These are phyloP conservation scores for Gleditsia sinensis DNA, from an alignment of 306 rosid species.

Conservation along the genomic window DNA sequence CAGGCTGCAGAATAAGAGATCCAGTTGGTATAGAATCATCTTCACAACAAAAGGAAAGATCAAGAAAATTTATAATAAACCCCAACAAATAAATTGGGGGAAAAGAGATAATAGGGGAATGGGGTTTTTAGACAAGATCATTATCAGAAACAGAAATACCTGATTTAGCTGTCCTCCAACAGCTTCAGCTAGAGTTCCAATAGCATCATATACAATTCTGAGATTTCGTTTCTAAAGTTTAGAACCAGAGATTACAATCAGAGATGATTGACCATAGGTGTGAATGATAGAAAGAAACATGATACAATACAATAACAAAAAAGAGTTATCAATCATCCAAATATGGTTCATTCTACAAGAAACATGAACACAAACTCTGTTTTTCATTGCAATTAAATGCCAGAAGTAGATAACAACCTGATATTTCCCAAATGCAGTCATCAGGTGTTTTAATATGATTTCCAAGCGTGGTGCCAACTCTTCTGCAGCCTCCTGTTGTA, in stretches of 20 bases:
- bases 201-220: slow-evolving; percentile 95
- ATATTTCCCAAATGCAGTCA: slow-evolving; percentile 94
- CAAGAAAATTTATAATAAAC: slow-evolving; percentile 20
- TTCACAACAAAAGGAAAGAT: slow-evolving; percentile 3
- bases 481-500: slow-evolving; percentile 91
- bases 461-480: slow-evolving; percentile 90
- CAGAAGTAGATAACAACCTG: slow-evolving; percentile 63
- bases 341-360: slow-evolving; percentile 25
- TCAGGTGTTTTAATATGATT: slow-evolving; percentile 81
- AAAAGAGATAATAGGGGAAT: slow-evolving; percentile 17
- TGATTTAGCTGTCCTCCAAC: slow-evolving; percentile 87
- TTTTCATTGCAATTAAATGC: background rate
- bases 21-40: slow-evolving; percentile 29
- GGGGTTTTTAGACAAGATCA: slow-evolving; percentile 1
- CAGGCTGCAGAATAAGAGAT: slow-evolving; percentile 66
- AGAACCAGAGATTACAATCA: slow-evolving; percentile 33
- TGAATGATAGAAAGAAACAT: slow-evolving; percentile 5
- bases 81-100: slow-evolving; percentile 6
- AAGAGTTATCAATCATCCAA: background rate
- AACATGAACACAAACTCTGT: slow-evolving; percentile 12
- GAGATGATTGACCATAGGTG: slow-evolving; percentile 26
- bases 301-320: background rate
- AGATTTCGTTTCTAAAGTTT: slow-evolving; percentile 78
- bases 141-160: slow-evolving; percentile 45
- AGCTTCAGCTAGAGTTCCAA: slow-evolving; percentile 99